These are phyloP conservation scores for Aspergillus fijiensis DNA, from an alignment of 2,329 filamentous ascomycete genomes.

Conservation along the genomic window DNA sequence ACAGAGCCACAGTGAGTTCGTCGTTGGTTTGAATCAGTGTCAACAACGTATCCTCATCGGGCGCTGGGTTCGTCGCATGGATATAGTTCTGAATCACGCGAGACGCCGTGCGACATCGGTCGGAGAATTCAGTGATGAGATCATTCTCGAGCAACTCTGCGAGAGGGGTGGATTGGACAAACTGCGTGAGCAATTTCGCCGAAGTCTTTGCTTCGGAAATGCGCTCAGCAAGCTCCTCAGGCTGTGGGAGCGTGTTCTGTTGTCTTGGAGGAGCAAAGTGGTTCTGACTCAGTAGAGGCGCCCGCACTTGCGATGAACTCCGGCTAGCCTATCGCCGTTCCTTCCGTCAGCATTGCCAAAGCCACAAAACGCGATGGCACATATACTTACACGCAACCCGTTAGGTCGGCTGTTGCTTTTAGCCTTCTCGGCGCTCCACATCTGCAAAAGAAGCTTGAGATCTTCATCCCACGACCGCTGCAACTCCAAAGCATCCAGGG, in stretches of 20 bases:
- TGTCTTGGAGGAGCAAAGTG: conserved; percentile 40
- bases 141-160: conserved; percentile 77
- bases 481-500: conserved; percentile 72
- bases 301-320: conserved; percentile 27
- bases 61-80: conserved; percentile 70
- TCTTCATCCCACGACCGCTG: conserved; percentile 74
- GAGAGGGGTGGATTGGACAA: conserved; percentile 80
- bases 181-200: conserved; percentile 86
- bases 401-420: conserved; percentile 50
- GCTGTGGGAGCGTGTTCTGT: conserved; percentile 57
- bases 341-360: conserved; percentile 5
- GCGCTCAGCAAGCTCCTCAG: conserved; percentile 74
- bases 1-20: conserved; percentile 77
- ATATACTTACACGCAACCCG: conserved; percentile 30
- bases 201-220: conserved; percentile 89
- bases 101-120: conserved; percentile 78
- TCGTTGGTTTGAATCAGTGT: conserved; percentile 94
- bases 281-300: conserved; percentile 18
- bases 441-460: conserved; percentile 67
- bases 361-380: not conserved
- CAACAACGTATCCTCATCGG: conserved; percentile 92
- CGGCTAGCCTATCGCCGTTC: conserved; percentile 9
- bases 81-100: conserved; percentile 85
- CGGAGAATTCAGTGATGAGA: conserved; percentile 87
- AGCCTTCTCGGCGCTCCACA: conserved; percentile 88